Conservation (phyloP, 345 rosid species). For the Raphanus raphanistrum region DNA sequence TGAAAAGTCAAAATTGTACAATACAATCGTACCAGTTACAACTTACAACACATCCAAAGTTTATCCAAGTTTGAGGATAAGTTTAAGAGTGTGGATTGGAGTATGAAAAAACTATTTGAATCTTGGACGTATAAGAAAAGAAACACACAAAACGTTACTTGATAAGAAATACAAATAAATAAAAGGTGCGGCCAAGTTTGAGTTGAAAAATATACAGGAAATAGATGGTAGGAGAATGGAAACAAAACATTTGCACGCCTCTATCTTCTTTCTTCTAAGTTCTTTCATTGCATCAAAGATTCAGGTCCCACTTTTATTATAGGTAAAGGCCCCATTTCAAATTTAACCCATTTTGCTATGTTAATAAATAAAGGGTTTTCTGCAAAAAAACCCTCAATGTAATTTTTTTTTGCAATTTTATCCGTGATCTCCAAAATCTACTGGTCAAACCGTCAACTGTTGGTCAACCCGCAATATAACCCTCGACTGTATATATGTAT, state of each 20-base stretch:
- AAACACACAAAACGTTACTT: not conserved
- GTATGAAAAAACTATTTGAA: not conserved
- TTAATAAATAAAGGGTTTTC: not conserved
- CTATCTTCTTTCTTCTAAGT: not conserved
- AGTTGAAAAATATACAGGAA: constrained; percentile 18
- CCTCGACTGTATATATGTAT: no score
- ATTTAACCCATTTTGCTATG: not conserved
- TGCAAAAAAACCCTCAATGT: no score
- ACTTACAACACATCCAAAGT: not conserved
- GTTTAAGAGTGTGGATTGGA: not conserved
- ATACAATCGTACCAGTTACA: not conserved
- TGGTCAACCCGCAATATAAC: no score
- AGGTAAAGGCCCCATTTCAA: constrained; percentile 3
- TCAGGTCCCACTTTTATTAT: constrained; percentile 22
- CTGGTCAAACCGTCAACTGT: no score
- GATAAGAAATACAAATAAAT: not conserved
- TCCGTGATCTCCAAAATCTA: no score
- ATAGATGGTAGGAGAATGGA: constrained; percentile 19
- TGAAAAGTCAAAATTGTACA: not conserved
- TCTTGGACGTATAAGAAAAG: not conserved
- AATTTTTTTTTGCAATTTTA: no score
- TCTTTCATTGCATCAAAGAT: constrained; percentile 9
- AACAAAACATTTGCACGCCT: constrained; percentile 34
- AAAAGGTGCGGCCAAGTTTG: constrained; percentile 35
- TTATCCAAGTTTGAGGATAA: constrained; percentile 16